phyloP scores from a whole-genome alignment of 148 eudicot genomes.

The Rheum nobile region DNA sequence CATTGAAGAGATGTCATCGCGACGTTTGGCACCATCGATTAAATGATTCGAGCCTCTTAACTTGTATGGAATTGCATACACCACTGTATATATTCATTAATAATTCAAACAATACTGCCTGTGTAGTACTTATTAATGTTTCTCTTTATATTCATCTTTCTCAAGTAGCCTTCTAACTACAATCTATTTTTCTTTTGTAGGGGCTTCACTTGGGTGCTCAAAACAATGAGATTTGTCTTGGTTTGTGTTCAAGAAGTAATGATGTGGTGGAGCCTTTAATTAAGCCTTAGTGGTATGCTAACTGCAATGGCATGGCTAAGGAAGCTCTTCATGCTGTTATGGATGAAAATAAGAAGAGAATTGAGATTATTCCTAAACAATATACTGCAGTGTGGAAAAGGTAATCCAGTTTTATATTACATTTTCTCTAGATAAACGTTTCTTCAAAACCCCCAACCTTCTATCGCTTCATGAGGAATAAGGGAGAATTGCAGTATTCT shows the following conservation, averaged over 20 bases:
- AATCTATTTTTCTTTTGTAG: slow-evolving; percentile 21
- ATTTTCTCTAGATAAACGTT: too few species aligned
- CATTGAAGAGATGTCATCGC: too few species aligned
- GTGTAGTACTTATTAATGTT: not conserved
- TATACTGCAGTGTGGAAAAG: too few species aligned
- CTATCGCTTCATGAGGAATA: too few species aligned
- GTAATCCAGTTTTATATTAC: too few species aligned
- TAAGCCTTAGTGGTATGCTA: slow-evolving; percentile 97
- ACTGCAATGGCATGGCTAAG: slow-evolving; percentile 63
- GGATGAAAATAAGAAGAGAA: slow-evolving; percentile 31
- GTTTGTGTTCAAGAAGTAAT: slow-evolving; percentile 75
- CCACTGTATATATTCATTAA: not conserved
- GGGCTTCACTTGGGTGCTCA: slow-evolving; percentile 68
- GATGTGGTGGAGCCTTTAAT: slow-evolving; percentile 93
- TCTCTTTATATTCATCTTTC: not conserved
- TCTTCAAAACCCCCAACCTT: too few species aligned
- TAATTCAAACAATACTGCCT: not conserved
- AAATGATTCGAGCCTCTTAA: too few species aligned
- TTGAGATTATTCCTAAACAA: too few species aligned
- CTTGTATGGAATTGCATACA: not conserved
- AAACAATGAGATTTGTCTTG: slow-evolving; percentile 90
- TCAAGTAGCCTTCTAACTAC: not conserved
- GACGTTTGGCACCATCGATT: too few species aligned
- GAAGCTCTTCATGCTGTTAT: slow-evolving; percentile 81
- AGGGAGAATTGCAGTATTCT: too few species aligned